A percentile compares a stretch with the other conserved stretches of the same genome.
These are phyloP conservation scores for Hydnomerulius pinastri DNA, from an alignment of 768 basidiomycete species.

Conservation along the genomic window DNA sequence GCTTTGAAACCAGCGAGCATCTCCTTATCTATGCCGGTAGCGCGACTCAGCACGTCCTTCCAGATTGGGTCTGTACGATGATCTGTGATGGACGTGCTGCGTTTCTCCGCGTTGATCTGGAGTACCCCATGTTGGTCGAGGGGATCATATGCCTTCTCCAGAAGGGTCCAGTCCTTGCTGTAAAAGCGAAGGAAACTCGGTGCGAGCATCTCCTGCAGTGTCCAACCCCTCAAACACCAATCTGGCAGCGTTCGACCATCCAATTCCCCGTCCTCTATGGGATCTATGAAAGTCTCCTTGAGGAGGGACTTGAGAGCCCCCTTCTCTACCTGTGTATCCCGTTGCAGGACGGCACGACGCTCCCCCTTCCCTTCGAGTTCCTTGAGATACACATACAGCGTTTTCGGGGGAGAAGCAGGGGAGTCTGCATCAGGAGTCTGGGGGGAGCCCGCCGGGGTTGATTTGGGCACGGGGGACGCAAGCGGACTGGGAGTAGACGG, in stretches of 20 bases:
- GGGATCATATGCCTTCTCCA: conserved; percentile 23
- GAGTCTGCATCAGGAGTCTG: not conserved
- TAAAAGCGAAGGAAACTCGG: conserved; percentile 31
- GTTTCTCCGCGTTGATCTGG: conserved; percentile 18
- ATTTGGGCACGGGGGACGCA: not conserved
- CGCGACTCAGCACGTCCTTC: conserved; percentile 8
- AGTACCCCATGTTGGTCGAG: conserved; percentile 12
- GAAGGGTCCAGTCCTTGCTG: conserved; percentile 23
- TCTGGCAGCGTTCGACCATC: conserved; percentile 6
- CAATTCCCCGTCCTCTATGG: not conserved
- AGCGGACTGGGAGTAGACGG: not conserved
- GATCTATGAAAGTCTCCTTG: conserved; percentile 1
- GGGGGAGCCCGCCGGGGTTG: not conserved
- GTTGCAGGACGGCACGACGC: conserved; percentile 6
- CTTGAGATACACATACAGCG: not conserved
- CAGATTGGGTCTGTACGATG: conserved; percentile 18
- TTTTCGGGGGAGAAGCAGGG: not conserved
- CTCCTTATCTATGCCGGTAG: conserved; percentile 14
- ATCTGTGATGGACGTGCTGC: conserved; percentile 19
- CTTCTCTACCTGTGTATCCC: conserved; percentile 27
- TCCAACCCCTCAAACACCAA: conserved; percentile 30
- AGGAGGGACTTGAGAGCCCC: conserved; percentile 12
- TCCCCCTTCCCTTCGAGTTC: conserved; percentile 2
- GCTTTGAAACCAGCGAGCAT: conserved; percentile 14
- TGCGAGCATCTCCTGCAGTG: conserved; percentile 29